Base-by-base conservation (phyloP, 2,329 filamentous ascomycete genomes). In the Phaeomoniella chlamydospora region DNA sequence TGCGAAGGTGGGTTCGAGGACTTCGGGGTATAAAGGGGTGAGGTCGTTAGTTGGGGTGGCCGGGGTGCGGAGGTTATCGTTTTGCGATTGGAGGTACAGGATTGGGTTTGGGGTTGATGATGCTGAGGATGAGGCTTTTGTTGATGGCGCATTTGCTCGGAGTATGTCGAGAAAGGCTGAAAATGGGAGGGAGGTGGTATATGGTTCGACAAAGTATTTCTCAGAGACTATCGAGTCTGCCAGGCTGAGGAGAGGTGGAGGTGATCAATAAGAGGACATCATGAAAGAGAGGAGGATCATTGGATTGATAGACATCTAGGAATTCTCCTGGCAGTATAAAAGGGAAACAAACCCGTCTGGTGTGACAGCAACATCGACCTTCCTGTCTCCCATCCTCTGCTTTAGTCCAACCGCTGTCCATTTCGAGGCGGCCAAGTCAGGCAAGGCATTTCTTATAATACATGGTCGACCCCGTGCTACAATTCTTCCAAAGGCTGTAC, bases 41-140 rank as follows among this genome's bases (percentile, higher is more conserved):
- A 26, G 22, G 22, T 26, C 22, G 22, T 26, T 26, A 6, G 22
- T 26, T 26, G 22, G 22, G n/a, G 22, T 26, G n/a, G 22, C 9
- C n/a, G 22, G 22, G 15, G 33, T 42, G 12, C 38, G 41, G 6
- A 48, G 39, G 31, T 48, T 48, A 32, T 40, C 43, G 39, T 48
- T 44, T 22, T 48, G 46, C 2, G 46, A 48, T 33, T 48, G 46
- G 6, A 48, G 46, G 33, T 48, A 48, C 41, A 43, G 42, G 14
- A 45, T 36, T 30, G 43, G 43, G 9, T 6, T 9, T 6, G 6
- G 9, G n/a, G 9, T 26, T 9, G 6, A 26, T n/a, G 22, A 26
- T 26, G 22, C 9, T 9, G 9, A 9, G 22, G 9, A 9, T n/a
- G n/a, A n/a, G n/a, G n/a, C n/a, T n/a, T n/a, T n/a, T n/a, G n/a